Evolutionary conservation across 2,329 filamentous ascomycete species (phyloP).

Genomic region (Fusarium denticulatum): DNA sequence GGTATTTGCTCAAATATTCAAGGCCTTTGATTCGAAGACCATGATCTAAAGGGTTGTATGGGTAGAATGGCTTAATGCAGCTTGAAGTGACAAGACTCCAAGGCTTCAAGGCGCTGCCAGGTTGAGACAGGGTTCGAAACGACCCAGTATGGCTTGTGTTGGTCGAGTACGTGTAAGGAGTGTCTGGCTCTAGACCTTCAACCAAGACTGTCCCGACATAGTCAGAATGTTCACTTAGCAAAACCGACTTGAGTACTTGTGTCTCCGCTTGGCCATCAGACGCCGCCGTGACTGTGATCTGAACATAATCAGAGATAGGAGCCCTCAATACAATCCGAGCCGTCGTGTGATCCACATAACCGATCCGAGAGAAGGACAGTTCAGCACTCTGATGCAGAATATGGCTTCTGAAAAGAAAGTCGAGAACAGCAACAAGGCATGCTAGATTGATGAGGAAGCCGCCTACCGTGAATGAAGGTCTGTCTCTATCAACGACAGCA

Average conservation of each 20-base stretch:
- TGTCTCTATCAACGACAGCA: not conserved
- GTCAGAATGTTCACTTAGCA: not conserved
- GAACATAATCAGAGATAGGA: not conserved
- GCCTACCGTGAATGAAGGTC: rapidly evolving
- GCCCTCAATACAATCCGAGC: not conserved
- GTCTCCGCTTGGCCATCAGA: rapidly evolving
- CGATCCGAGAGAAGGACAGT: not conserved
- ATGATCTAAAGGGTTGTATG: not conserved
- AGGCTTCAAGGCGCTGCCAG: rapidly evolving
- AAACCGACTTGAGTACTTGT: rapidly evolving
- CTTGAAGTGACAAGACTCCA: not conserved
- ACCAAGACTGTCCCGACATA: not conserved
- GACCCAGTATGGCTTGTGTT: not conserved
- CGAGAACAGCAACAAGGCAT: not conserved
- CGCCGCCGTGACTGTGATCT: not conserved
- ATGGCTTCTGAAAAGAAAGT: not conserved
- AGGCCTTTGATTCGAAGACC: not conserved
- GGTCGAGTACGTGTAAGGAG: not conserved
- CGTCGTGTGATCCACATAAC: not conserved
- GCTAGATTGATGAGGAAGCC: not conserved
- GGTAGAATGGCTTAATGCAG: not conserved
- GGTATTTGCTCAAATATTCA: not conserved
- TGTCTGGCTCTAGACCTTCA: not conserved
- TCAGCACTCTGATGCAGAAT: not conserved
- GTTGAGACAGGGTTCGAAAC: not conserved